phyloP scores from a whole-genome alignment of 768 basidiomycete genomes.

The Lepiota brunneoincarnata region DNA sequence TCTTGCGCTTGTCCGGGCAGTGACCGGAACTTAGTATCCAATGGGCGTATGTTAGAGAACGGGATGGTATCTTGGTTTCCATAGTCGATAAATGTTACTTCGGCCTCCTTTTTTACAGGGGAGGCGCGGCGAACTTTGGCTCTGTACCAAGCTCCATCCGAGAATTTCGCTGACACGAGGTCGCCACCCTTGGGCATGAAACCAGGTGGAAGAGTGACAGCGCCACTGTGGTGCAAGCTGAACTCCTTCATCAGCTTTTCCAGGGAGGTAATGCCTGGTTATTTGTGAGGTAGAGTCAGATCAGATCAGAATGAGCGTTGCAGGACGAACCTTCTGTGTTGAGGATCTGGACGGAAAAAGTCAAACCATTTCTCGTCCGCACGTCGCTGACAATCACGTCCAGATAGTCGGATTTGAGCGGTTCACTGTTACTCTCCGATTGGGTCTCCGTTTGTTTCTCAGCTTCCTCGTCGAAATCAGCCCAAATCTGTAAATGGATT shows the following conservation, averaged over 20 bases:
- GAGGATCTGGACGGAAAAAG: slow-evolving; percentile 90
- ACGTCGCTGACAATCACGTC: slow-evolving; percentile 93
- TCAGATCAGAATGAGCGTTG: not conserved
- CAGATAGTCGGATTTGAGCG: slow-evolving; percentile 81
- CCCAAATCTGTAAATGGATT: slow-evolving; percentile 67
- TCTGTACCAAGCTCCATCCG: slow-evolving; percentile 93
- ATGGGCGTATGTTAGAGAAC: slow-evolving; percentile 82
- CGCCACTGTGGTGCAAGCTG: slow-evolving; percentile 76
- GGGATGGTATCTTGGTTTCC: slow-evolving; percentile 90
- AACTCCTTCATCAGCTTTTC: slow-evolving; percentile 96
- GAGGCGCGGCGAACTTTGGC: slow-evolving; percentile 88
- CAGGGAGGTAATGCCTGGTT: slow-evolving; percentile 80
- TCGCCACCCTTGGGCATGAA: slow-evolving; percentile 85
- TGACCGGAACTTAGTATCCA: slow-evolving; percentile 87
- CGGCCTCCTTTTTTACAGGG: slow-evolving; percentile 87
- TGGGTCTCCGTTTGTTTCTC: slow-evolving; percentile 41
- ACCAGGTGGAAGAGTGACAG: slow-evolving; percentile 53
- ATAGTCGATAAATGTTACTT: slow-evolving; percentile 93
- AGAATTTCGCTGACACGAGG: slow-evolving; percentile 92
- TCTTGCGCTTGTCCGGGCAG: slow-evolving; percentile 94
- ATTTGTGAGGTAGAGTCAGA: not conserved
- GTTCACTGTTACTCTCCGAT: slow-evolving; percentile 40
- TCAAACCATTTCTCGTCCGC: slow-evolving; percentile 67
- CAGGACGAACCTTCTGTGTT: slow-evolving; percentile 77
- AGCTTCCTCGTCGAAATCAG: slow-evolving; percentile 74